Conservation (phyloP, 257 asterid species). For the Scutellaria barbata region DNA sequence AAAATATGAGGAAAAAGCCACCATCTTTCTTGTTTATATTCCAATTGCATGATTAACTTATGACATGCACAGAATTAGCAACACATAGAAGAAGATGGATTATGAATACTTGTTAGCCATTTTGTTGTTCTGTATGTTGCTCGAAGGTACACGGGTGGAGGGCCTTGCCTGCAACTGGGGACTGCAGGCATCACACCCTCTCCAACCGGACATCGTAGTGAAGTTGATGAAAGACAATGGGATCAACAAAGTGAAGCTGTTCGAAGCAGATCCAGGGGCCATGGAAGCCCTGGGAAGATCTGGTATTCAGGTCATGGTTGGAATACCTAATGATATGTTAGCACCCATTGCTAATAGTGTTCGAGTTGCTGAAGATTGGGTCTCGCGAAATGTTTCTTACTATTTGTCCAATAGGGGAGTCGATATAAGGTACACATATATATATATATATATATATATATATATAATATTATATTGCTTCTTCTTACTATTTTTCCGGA, state of each 20-base stretch:
- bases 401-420: slow-evolving; percentile 73
- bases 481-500: no score
- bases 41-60: slow-evolving; percentile 1
- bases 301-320: slow-evolving; percentile 88
- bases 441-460: no score
- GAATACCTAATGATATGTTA: slow-evolving; percentile 85
- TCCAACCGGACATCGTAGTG: slow-evolving; percentile 69
- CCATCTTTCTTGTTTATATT: slow-evolving; percentile 37
- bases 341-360: slow-evolving; percentile 70
- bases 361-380: slow-evolving; percentile 77
- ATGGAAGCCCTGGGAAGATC: slow-evolving; percentile 74
- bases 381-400: slow-evolving; percentile 63
- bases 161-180: slow-evolving; percentile 87
- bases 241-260: slow-evolving; percentile 78
- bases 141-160: slow-evolving; percentile 25
- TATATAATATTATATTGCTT: no score
- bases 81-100: slow-evolving; percentile 43
- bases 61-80: neutral
- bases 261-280: slow-evolving; percentile 74
- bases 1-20: slow-evolving; percentile 18
- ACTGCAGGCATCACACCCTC: slow-evolving; percentile 60
- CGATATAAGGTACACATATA: slow-evolving; percentile 58
- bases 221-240: slow-evolving; percentile 81
- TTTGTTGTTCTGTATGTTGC: slow-evolving; percentile 34
- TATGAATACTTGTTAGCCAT: slow-evolving; percentile 33